Base-by-base conservation (phyloP, 768 basidiomycete genomes). In the Suillus paluster region DNA sequence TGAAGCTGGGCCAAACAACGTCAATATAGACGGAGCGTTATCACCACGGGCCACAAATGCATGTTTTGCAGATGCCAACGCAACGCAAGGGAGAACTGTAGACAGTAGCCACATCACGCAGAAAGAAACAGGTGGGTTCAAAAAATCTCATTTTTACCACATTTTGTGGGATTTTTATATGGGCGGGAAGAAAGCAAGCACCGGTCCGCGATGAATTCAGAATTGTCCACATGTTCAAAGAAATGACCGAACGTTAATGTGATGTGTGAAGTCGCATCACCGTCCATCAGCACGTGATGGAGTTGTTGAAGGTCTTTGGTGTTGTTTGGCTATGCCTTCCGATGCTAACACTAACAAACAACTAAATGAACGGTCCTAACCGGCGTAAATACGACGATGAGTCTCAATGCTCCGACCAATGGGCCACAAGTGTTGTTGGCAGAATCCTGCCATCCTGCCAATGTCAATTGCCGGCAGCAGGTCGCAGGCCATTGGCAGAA, bases 1-100 rank as follows among this genome's bases (percentile, higher is more conserved):
- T 4, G 73, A 71, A 3, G 81, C 66, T 19, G 80, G 76, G 19
- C 81, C 82, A 45, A 65, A 41, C 5, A 84, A 73, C 34, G 70
- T 79, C 57, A 83, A 54, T 14, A 58, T 69, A 1, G 67, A 64
- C 33, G 52, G 34, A 30, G 57, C 41, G 0, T 33, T n/a, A 14
- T 36, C 52, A 14, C 59, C 57, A 33, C 61, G 64, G 34, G 59
- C 1, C 23, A 63, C 19, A 60, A 67, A 54, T 10, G 38, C 55
- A 59, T 64, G 59, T 11, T 58, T 62, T 6, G 70, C 63, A 23
- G 52, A 45, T 62, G 33, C 65, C 34, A 62, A n/a, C 14, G 60
- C 42, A 36, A 45, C 42, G 48, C 41, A 57, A 62, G n/a, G 23
- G 9, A 58, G 49, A 49, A 45, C 25, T 27, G 10, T 46, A 3